These are phyloP conservation scores for Thraustochytrium sp. DNA, from an alignment of 352 stramenopile species.

Conservation along the genomic window DNA sequence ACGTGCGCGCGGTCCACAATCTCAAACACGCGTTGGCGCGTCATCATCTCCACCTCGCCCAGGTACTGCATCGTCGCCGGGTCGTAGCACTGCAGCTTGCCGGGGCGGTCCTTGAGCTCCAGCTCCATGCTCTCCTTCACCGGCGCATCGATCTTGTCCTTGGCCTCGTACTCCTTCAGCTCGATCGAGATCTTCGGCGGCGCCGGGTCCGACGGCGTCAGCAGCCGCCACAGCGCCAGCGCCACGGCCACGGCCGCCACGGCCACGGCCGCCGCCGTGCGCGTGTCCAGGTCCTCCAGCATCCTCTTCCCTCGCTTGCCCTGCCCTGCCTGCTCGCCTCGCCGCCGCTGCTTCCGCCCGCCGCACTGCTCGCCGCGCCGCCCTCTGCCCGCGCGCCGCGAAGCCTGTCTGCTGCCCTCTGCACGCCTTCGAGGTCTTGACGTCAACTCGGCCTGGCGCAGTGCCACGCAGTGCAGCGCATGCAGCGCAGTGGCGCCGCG, in stretches of 20 bases:
- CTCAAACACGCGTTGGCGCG: conserved; percentile 58
- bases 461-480: too few species aligned
- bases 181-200: neutral
- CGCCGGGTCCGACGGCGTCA: neutral
- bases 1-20: conserved; percentile 56
- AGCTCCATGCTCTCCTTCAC: conserved; percentile 45
- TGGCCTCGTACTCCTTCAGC: conserved; percentile 5
- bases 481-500: too few species aligned
- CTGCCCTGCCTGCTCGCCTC: too few species aligned
- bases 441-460: too few species aligned
- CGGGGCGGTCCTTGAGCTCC: conserved; percentile 8
- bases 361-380: too few species aligned
- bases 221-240: neutral
- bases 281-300: neutral
- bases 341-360: too few species aligned
- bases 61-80: conserved; percentile 50
- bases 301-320: too few species aligned
- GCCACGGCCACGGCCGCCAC: neutral
- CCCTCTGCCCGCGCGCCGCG: too few species aligned
- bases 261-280: neutral
- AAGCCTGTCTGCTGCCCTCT: too few species aligned
- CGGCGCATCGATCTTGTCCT: conserved; percentile 21
- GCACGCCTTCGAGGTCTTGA: too few species aligned
- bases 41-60: conserved; percentile 63
- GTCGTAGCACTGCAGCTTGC: conserved; percentile 46